These are phyloP conservation scores for Colletotrichum eleusines DNA, from an alignment of 2,329 filamentous ascomycete genomes.

Conservation along the genomic window DNA sequence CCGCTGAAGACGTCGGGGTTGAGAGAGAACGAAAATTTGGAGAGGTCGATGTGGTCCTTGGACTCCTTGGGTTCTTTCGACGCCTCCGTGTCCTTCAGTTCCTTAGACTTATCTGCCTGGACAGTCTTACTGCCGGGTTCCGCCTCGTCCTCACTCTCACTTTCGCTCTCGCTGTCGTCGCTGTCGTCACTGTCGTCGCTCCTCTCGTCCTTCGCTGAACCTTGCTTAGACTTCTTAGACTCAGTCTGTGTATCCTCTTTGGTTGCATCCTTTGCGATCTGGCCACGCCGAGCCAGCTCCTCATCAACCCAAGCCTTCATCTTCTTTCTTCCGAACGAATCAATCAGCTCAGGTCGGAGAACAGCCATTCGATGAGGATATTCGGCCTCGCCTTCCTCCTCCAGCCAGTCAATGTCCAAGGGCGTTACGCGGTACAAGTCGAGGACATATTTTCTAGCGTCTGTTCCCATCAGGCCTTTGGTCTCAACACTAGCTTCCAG, in stretches of 20 bases:
- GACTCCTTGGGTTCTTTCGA: constrained; percentile 25
- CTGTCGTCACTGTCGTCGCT: constrained; percentile 46
- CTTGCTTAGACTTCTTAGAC: constrained; percentile 46
- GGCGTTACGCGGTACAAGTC: constrained; percentile 96
- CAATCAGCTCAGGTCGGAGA: constrained; percentile 88
- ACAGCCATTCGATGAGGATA: constrained; percentile 99
- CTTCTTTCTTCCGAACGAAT: constrained; percentile 85
- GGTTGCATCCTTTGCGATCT: constrained; percentile 53
- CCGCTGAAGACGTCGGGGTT: constrained; percentile 98
- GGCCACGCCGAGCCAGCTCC: constrained; percentile 75
- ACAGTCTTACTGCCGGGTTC: constrained; percentile 47
- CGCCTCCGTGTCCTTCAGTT: constrained; percentile 52
- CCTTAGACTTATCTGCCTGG: constrained; percentile 43
- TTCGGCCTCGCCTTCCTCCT: constrained; percentile 71
- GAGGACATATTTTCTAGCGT: constrained; percentile 96
- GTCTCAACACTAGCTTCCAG: constrained; percentile 97
- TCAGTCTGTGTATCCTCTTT: constrained; percentile 48
- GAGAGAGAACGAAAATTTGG: constrained; percentile 86
- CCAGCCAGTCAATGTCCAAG: constrained; percentile 90
- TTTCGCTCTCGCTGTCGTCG: constrained; percentile 48
- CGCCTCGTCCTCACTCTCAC: constrained; percentile 53
- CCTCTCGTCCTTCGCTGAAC: constrained; percentile 44
- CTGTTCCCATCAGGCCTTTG: constrained; percentile 96
- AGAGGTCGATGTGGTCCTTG: constrained; percentile 83
- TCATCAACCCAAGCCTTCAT: constrained; percentile 89